These are phyloP conservation scores for Dryas drummondii DNA, from an alignment of 306 rosid species.

Conservation along the genomic window DNA sequence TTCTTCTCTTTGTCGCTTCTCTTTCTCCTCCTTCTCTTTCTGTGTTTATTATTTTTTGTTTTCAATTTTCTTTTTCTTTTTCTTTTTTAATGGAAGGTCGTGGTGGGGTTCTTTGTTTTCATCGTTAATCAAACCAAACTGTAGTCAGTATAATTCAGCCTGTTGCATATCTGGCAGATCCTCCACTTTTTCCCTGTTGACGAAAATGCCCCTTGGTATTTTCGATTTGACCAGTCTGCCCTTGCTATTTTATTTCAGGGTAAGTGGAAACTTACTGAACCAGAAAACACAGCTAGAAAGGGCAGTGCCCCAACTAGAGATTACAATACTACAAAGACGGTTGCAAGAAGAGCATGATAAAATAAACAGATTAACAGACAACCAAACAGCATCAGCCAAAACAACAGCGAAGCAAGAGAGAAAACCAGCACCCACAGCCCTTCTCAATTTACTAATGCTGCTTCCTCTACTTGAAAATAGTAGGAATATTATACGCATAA, in stretches of 20 bases:
- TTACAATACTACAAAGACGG: not conserved
- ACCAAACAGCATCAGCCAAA: not conserved
- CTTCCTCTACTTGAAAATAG: too few species aligned
- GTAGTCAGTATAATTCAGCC: slow-evolving; percentile 22
- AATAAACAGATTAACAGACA: not conserved
- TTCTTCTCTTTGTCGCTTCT: slow-evolving; percentile 1
- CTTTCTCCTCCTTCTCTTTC: slow-evolving; percentile 20
- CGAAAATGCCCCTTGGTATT: slow-evolving; percentile 21
- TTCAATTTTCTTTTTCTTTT: not conserved
- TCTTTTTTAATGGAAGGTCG: not conserved
- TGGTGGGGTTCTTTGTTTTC: slow-evolving; percentile 29
- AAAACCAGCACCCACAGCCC: too few species aligned
- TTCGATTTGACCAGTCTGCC: not conserved
- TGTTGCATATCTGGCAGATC: slow-evolving; percentile 32
- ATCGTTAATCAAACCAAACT: slow-evolving; percentile 30
- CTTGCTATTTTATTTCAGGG: not conserved
- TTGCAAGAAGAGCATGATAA: not conserved
- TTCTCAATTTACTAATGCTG: too few species aligned
- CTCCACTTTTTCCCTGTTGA: slow-evolving; percentile 1
- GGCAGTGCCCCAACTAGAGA: not conserved
- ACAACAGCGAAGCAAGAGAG: too few species aligned
- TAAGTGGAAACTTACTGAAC: not conserved
- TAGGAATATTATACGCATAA: too few species aligned
- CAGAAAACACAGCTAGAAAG: not conserved
- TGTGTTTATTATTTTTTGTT: slow-evolving; percentile 1